phyloP scores from a whole-genome alignment of 306 rosid genomes.

The Pyrus bretschneideri region DNA sequence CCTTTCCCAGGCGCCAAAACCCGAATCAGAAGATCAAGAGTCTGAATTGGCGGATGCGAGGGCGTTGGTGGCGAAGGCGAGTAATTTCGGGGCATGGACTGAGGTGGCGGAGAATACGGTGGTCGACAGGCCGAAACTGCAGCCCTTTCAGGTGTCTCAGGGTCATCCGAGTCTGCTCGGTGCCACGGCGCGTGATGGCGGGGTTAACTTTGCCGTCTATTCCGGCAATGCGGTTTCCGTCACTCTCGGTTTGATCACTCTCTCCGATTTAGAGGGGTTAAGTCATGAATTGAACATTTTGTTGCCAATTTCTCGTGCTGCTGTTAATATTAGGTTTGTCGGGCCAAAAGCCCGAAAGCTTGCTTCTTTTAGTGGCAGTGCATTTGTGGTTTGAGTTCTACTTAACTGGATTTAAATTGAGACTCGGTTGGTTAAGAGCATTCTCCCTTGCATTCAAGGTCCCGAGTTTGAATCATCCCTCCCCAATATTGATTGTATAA shows the following conservation, averaged over 20 bases:
- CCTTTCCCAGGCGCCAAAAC: neutral
- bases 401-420: neutral
- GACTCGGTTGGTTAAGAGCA: too few relatives aligned
- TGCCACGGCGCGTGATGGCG: constrained; percentile 52
- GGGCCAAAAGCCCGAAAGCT: neutral
- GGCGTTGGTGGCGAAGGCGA: neutral
- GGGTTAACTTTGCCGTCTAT: constrained; percentile 70
- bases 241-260: constrained; percentile 63
- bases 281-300: neutral
- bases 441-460: too few relatives aligned
- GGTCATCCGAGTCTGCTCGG: constrained; percentile 67
- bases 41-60: neutral
- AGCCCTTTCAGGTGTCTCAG: constrained; percentile 38
- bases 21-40: neutral
- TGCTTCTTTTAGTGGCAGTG: neutral
- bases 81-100: constrained; percentile 14
- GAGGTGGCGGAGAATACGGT: constrained; percentile 11
- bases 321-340: neutral
- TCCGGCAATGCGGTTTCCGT: constrained; percentile 59
- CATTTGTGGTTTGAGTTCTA: neutral
- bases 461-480: too few relatives aligned
- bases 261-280: constrained; percentile 56
- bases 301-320: neutral
- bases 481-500: too few relatives aligned
- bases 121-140: constrained; percentile 22